Percentiles rank a stretch among this genome's conserved stretches.
These are phyloP conservation scores for Salix dunnii DNA, from an alignment of 345 rosid genomes.

Conservation along the genomic window DNA sequence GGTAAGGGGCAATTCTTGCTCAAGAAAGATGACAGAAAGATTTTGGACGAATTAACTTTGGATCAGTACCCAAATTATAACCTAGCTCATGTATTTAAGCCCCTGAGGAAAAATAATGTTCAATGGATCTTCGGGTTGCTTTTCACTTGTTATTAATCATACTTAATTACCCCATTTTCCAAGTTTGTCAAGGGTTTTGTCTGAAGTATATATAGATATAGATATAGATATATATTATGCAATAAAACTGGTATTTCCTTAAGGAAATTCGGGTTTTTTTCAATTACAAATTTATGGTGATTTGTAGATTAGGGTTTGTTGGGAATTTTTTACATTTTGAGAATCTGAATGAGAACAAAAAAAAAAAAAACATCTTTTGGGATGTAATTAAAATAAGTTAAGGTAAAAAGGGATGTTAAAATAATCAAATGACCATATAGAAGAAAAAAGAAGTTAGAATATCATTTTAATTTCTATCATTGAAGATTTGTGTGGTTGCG, in stretches of 20 bases:
- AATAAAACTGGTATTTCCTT: no score
- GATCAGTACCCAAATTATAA: background rate
- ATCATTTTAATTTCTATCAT: no score
- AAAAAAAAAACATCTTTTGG: background rate
- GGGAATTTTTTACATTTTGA: background rate
- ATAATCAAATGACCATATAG: background rate
- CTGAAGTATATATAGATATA: no score
- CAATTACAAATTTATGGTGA: background rate
- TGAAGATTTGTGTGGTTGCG: no score
- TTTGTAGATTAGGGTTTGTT: background rate
- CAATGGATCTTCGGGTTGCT: background rate
- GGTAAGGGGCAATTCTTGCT: background rate
- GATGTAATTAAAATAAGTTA: background rate
- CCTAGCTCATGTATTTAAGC: background rate
- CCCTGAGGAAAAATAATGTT: background rate
- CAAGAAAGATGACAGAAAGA: no score
- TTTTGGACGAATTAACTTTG: background rate
- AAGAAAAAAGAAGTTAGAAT: background rate
- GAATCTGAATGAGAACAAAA: background rate
- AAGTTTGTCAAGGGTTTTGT: no score
- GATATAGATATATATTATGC: no score
- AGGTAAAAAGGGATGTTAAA: background rate
- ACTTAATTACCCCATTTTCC: no score
- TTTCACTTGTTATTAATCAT: background rate
- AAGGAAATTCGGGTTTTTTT: no score